Percentiles rank a stretch among this genome's conserved stretches.
These are phyloP conservation scores for Picochlorum sp. DNA, from an alignment of 139 green algal genomes.

Conservation along the genomic window DNA sequence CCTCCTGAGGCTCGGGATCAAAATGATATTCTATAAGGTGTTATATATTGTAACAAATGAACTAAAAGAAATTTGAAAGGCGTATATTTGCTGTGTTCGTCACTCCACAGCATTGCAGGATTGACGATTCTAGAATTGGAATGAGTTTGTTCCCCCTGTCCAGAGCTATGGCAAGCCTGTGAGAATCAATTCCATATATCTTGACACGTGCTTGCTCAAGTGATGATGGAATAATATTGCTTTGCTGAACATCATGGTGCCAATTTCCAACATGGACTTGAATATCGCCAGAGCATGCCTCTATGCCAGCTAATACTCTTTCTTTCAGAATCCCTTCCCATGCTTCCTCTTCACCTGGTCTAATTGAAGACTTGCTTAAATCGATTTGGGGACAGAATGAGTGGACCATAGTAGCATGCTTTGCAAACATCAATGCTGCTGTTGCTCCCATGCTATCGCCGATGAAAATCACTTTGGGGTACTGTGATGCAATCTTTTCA, in stretches of 20 bases:
- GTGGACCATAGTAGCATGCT: conserved; percentile 65
- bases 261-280: conserved; percentile 54
- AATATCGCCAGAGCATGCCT: conserved; percentile 7
- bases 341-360: conserved; percentile 26
- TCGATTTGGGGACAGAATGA: conserved; percentile 76
- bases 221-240: conserved; percentile 33
- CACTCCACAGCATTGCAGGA: conserved; percentile 26
- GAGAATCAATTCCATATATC: conserved; percentile 49
- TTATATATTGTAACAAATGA: conserved; percentile 8
- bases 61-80: conserved; percentile 44
- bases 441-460: conserved; percentile 91
- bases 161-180: conserved; percentile 70
- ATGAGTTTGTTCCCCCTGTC: conserved; percentile 45
- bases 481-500: conserved; percentile 31
- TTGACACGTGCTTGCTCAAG: conserved; percentile 20
- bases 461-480: conserved; percentile 71
- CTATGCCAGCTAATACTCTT: conserved; percentile 33
- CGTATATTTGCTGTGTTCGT: conserved; percentile 15
- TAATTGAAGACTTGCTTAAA: conserved; percentile 48
- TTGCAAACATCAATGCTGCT: conserved; percentile 67
- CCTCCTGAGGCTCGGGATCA: background rate
- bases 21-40: background rate
- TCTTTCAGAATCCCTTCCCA: conserved; percentile 36
- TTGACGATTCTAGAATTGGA: conserved; percentile 44
- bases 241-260: conserved; percentile 73